Evolutionary conservation across 2,329 filamentous ascomycete genomes (phyloP), one percentile per base, ranked within the genome.

Genomic region (Cercospora nicotianae): DNA sequence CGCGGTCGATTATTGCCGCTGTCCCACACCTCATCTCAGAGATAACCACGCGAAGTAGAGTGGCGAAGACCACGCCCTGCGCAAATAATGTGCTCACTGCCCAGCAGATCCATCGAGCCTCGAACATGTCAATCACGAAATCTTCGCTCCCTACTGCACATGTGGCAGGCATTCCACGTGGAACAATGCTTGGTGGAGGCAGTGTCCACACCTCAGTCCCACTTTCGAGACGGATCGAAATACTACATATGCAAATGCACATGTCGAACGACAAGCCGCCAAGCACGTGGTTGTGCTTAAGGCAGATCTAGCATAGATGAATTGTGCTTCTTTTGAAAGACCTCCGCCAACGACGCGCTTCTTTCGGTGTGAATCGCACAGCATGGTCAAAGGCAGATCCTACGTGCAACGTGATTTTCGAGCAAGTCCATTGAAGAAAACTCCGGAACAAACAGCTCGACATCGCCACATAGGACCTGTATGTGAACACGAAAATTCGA

Each of bases 111-210:
- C 8, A 53, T 53, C 23, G 3, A 1, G 5, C 6, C 23, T 8
- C 26, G n/a, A 5, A 23, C 20, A 26, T 28, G 5, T 28, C 18
- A 39, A 39, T 8, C 36, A 39, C 36, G n/a, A 13, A 39, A 3
- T 39, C 36, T n/a, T n/a, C n/a, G n/a, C n/a, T n/a, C n/a, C n/a
- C n/a, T n/a, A n/a, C n/a, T n/a, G n/a, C n/a, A n/a, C n/a, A n/a
- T n/a, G n/a, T n/a, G n/a, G n/a, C n/a, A 53, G 48, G 48, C 48
- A 53, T 53, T 53, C 48, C 48, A 53, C 48, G 48, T 53, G 48
- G 5, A 20, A 23, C 3, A 26, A 26, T 28, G 48, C 48, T 53
- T 53, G 48, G 20, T 53, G 48, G 20, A 53, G 48, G 18, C 48
- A 23, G 20, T 53, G 20, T 26, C 48, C 48, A 53, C 48, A 26